Percentiles rank a stretch among this genome's conserved stretches.
These are phyloP conservation scores for Clarireedia homoeocarpa DNA, from an alignment of 2,329 filamentous ascomycete species.

Conservation along the genomic window DNA sequence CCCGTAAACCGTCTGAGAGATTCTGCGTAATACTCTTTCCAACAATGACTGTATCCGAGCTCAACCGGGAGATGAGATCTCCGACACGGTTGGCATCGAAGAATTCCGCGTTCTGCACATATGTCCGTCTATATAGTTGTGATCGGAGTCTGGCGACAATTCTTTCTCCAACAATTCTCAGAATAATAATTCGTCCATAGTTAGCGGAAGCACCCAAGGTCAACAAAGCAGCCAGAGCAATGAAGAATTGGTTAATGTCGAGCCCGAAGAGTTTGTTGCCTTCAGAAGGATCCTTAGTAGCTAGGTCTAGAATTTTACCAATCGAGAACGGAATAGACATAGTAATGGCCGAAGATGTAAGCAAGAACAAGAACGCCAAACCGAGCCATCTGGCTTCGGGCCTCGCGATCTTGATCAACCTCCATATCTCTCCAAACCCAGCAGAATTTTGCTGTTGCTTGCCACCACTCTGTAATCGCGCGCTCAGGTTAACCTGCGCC, in stretches of 20 bases:
- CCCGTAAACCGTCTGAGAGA: conserved; percentile 87
- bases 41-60: conserved; percentile 94
- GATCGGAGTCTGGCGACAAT: conserved; percentile 87
- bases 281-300: conserved; percentile 63
- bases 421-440: conserved; percentile 70
- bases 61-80: conserved; percentile 89
- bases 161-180: conserved; percentile 89
- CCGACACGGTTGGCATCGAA: conserved; percentile 97
- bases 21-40: conserved; percentile 99
- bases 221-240: conserved; percentile 67
- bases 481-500: conserved; percentile 81
- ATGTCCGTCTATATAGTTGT: conserved; percentile 83
- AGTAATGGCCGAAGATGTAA: conserved; percentile 85
- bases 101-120: conserved; percentile 96
- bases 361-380: conserved; percentile 73
- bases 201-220: conserved; percentile 82
- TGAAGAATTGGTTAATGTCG: conserved; percentile 80
- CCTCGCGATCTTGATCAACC: conserved; percentile 79
- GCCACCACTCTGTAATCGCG: conserved; percentile 75
- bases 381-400: conserved; percentile 74
- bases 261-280: conserved; percentile 73
- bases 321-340: conserved; percentile 97
- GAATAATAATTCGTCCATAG: conserved; percentile 86
- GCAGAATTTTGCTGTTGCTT: conserved; percentile 45
- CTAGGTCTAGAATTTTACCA: conserved; percentile 87